These are phyloP conservation scores for Trypanosoma rangeli DNA, from an alignment of 208 protist genomes.

Conservation along the genomic window DNA sequence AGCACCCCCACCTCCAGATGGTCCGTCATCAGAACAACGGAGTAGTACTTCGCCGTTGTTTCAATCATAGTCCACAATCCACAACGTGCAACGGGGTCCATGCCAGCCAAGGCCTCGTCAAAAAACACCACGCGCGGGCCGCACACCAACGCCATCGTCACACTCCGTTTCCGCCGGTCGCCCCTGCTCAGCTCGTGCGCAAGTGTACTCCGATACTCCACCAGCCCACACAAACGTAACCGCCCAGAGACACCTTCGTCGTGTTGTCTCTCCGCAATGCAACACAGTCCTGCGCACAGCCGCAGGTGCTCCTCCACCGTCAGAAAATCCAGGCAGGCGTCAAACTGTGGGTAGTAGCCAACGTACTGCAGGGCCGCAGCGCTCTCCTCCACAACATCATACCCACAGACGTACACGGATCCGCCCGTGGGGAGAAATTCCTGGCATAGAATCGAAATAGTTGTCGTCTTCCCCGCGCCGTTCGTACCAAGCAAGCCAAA, in stretches of 20 bases:
- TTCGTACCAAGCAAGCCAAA: slow-evolving; percentile 90
- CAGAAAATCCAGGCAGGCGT: slow-evolving; percentile 90
- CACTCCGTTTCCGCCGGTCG: slow-evolving; percentile 81
- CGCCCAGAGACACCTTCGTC: slow-evolving; percentile 35
- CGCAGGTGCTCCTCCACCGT: slow-evolving; percentile 93
- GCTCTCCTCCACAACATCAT: slow-evolving; percentile 50
- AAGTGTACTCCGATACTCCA: slow-evolving; percentile 31
- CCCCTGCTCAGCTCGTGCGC: slow-evolving; percentile 63
- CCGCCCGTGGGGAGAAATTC: slow-evolving; percentile 63
- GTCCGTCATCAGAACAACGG: slow-evolving; percentile 89
- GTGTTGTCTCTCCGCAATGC: slow-evolving; percentile 25
- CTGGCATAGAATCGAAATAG: slow-evolving; percentile 79
- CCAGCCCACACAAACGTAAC: slow-evolving; percentile 43
- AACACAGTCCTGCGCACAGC: slow-evolving; percentile 85
- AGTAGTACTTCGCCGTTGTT: slow-evolving; percentile 48
- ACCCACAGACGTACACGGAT: slow-evolving; percentile 40
- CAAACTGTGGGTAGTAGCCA: slow-evolving; percentile 97
- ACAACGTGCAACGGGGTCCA: slow-evolving; percentile 86
- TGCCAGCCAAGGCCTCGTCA: slow-evolving; percentile 85
- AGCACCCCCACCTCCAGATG: slow-evolving; percentile 91
- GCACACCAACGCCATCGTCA: slow-evolving; percentile 79
- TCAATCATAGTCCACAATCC: slow-evolving; percentile 77
- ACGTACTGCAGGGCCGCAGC: slow-evolving; percentile 62
- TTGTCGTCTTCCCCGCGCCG: slow-evolving; percentile 86
- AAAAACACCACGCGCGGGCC: slow-evolving; percentile 70